phyloP scores from a whole-genome alignment of 1,284 basidiomycete genomes.

The Ceratobasidium sp. region DNA sequence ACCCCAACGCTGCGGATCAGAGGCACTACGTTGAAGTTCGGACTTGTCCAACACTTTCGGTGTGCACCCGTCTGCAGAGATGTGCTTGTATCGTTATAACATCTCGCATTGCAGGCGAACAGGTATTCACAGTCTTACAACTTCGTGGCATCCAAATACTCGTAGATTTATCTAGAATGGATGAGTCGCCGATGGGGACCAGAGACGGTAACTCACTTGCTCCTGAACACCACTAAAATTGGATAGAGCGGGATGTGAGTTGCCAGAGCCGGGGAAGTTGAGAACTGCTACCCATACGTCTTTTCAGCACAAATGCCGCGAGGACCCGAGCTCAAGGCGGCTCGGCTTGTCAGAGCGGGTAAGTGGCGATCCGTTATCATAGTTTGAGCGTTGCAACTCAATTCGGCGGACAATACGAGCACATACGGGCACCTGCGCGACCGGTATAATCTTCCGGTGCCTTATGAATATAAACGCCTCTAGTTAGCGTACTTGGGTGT shows the following conservation, averaged over 20 bases:
- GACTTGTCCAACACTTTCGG: conserved; percentile 4
- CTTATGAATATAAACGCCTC: conserved; percentile 17
- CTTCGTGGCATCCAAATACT: background rate
- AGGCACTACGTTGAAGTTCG: conserved; percentile 5
- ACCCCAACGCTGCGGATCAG: conserved; percentile 14
- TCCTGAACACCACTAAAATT: background rate
- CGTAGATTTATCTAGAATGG: conserved; percentile 18
- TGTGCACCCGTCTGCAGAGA: background rate
- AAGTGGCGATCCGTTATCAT: background rate
- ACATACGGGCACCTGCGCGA: conserved; percentile 16
- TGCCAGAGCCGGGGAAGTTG: background rate
- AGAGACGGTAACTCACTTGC: conserved; percentile 17
- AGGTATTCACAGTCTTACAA: conserved; percentile 5
- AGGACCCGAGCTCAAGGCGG: conserved; percentile 16
- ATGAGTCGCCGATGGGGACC: background rate
- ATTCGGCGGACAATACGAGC: background rate
- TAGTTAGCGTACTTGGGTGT: conserved; percentile 16
- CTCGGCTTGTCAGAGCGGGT: conserved; percentile 11
- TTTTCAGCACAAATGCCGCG: conserved; percentile 22
- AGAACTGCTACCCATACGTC: background rate
- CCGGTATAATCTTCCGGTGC: conserved; percentile 9
- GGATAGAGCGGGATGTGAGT: conserved; percentile 20
- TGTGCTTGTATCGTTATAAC: too few relatives aligned
- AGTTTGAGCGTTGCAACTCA: background rate
- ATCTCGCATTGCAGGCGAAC: background rate